A percentile compares a stretch with the other conserved stretches of the same genome.
phyloP scores from a whole-genome alignment of 495 filamentous ascomycete genomes.

The Penicillium simplicissimum region DNA sequence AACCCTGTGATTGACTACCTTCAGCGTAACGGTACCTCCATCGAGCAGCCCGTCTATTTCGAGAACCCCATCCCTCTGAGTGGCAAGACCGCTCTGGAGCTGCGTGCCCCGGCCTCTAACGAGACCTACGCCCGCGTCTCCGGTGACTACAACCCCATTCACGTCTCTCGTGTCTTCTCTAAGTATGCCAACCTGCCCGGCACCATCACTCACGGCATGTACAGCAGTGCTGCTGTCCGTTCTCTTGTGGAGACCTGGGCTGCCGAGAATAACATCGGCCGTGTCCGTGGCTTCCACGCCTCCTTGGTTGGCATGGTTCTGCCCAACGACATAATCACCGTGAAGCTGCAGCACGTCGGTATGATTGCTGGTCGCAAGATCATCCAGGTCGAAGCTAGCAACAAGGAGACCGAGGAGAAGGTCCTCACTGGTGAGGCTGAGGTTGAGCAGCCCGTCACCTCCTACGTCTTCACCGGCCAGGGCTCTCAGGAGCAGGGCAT shows the following conservation, averaged over 20 bases:
- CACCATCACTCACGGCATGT: conserved; percentile 99
- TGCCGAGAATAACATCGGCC: conserved; percentile 96
- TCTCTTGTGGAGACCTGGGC: conserved; percentile 99
- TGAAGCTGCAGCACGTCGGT: conserved; percentile 92
- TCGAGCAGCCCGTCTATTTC: conserved; percentile 96
- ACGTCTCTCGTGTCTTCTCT: conserved; percentile 95
- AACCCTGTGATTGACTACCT: conserved; percentile 98
- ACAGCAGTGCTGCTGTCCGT: conserved; percentile 95
- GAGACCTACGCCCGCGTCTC: conserved; percentile 97
- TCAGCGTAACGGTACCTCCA: conserved; percentile 83
- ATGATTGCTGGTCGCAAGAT: conserved; percentile 99
- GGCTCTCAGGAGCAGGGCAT: conserved; percentile 98
- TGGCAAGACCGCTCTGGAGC: conserved; percentile 81
- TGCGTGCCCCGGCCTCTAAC: conserved; percentile 93
- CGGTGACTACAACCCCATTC: conserved; percentile 98
- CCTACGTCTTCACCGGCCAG: conserved; percentile 98
- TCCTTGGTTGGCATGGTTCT: conserved; percentile 96
- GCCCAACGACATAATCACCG: conserved; percentile 90
- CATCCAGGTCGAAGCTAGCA: conserved; percentile 94
- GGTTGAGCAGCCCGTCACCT: conserved; percentile 95
- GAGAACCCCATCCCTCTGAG: conserved; percentile 95
- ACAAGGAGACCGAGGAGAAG: conserved; percentile 93
- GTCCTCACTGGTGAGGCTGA: conserved; percentile 93
- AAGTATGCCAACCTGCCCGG: conserved; percentile 92
- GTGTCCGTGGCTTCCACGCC: conserved; percentile 94